These are phyloP conservation scores for Oldenlandia corymbosa DNA, from an alignment of 257 asterid genomes.

Conservation along the genomic window DNA sequence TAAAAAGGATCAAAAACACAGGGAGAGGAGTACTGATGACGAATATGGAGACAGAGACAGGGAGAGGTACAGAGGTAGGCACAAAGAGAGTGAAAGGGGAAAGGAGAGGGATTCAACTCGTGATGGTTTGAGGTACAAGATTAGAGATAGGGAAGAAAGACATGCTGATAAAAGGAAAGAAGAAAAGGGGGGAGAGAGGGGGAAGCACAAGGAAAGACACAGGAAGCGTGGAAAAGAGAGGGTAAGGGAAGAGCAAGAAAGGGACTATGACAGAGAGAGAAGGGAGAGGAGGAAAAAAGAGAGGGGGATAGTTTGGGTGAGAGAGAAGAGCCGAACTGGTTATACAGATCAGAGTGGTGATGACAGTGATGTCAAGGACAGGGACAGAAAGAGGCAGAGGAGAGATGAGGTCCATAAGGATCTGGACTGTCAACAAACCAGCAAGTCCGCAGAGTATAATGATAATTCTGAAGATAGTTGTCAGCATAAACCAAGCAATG, in stretches of 20 bases:
- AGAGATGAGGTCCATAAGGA: slow-evolving; percentile 48
- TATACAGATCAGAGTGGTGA: slow-evolving; percentile 47
- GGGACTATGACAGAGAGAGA: slow-evolving; percentile 19
- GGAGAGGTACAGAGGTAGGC: neutral
- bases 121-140: slow-evolving; percentile 5
- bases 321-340: slow-evolving; percentile 41
- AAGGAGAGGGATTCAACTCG: neutral
- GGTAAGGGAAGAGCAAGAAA: slow-evolving; percentile 17
- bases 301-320: slow-evolving; percentile 28
- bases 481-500: slow-evolving; percentile 40
- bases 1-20: slow-evolving; percentile 5
- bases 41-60: neutral
- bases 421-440: slow-evolving; percentile 38
- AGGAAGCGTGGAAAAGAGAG: slow-evolving; percentile 11
- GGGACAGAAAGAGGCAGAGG: slow-evolving; percentile 60
- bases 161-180: slow-evolving; percentile 10
- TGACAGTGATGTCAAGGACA: slow-evolving; percentile 46
- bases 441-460: slow-evolving; percentile 31
- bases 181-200: slow-evolving; percentile 5
- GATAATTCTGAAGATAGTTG: slow-evolving; percentile 41
- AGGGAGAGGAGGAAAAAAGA: slow-evolving; percentile 20
- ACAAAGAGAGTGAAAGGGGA: neutral
- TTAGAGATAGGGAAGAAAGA: slow-evolving; percentile 3
- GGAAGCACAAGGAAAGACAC: slow-evolving; percentile 12
- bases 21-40: neutral